A percentile compares a stretch with the other conserved stretches of the same genome.
Conservation (phyloP, 1,284 basidiomycete species). For the Cutaneotrichosporon cutaneum region DNA sequence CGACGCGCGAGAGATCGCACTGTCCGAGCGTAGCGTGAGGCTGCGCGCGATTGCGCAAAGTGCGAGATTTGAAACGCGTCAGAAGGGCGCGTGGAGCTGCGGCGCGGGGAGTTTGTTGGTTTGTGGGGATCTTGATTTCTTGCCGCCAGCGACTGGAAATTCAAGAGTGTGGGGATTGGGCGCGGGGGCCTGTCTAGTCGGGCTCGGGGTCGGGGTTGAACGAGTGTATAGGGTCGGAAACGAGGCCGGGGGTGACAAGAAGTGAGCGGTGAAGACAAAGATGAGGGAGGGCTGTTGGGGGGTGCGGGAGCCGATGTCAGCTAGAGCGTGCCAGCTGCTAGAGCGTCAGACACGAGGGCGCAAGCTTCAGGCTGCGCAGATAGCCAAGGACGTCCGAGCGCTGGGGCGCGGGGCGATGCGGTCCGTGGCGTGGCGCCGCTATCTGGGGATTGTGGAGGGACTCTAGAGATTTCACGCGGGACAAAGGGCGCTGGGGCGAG, state of each 20-base stretch:
- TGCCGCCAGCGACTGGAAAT: conserved; percentile 2
- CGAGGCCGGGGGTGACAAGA: background rate
- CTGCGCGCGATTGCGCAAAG: background rate
- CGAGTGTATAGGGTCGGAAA: background rate
- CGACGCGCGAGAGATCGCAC: background rate
- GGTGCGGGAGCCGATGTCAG: background rate
- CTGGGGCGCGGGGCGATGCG: background rate
- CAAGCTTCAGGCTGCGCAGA: background rate
- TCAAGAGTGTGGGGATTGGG: background rate
- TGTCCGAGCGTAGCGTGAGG: background rate
- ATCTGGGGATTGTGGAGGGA: background rate
- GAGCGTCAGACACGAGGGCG: background rate
- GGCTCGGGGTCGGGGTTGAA: background rate
- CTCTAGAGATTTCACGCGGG: background rate
- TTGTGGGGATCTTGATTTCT: background rate
- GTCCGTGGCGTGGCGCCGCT: background rate
- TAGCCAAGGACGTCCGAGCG: background rate
- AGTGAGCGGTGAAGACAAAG: background rate
- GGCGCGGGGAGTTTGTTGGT: background rate
- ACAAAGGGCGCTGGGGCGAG: background rate
- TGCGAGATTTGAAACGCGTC: background rate
- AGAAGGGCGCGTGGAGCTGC: background rate
- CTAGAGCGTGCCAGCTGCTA: no score
- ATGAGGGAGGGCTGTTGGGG: no score
- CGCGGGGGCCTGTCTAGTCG: no score